Percentiles rank a stretch among this genome's conserved stretches.
Conservation (phyloP, 2,329 filamentous ascomycete genomes). For the Colletotrichum higginsianum region DNA sequence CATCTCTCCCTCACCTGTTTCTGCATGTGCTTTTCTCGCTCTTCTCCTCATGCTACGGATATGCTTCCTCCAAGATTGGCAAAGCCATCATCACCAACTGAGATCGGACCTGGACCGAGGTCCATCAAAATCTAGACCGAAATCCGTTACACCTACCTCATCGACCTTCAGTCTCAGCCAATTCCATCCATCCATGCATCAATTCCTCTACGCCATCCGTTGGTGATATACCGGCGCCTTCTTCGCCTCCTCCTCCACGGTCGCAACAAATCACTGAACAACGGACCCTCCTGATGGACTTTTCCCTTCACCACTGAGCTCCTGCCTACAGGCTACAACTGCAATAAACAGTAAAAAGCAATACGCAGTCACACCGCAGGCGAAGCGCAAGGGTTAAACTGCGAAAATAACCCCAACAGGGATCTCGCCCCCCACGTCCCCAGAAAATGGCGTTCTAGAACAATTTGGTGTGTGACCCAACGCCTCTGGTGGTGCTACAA, state of each 20-base stretch:
- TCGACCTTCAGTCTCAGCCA: neutral
- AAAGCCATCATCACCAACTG: conserved; percentile 24
- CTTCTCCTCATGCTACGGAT: conserved; percentile 11
- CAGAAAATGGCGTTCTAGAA: conserved; percentile 42
- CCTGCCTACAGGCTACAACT: neutral
- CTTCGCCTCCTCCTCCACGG: neutral
- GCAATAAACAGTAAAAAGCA: too few relatives aligned
- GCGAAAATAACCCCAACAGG: conserved; percentile 40
- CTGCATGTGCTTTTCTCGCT: conserved; percentile 33
- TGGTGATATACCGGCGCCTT: conserved; percentile 10
- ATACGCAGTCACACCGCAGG: too few relatives aligned
- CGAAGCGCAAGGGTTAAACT: conserved; percentile 10
- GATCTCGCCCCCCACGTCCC: conserved; percentile 40
- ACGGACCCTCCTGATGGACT: conserved; percentile 9
- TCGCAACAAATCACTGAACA: neutral
- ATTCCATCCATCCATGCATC: conserved; percentile 17
- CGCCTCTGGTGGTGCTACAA: conserved; percentile 16
- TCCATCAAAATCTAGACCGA: conserved; percentile 33
- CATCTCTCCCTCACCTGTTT: conserved; percentile 15
- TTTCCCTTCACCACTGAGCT: neutral
- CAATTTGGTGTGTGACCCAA: conserved; percentile 30
- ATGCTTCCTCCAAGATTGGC: conserved; percentile 17
- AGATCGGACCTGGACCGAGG: conserved; percentile 27
- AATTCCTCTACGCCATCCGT: conserved; percentile 5
- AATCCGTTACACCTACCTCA: conserved; percentile 10